These are phyloP conservation scores for Effrenium voratum DNA, from an alignment of 73 alveolate genomes.

Conservation along the genomic window DNA sequence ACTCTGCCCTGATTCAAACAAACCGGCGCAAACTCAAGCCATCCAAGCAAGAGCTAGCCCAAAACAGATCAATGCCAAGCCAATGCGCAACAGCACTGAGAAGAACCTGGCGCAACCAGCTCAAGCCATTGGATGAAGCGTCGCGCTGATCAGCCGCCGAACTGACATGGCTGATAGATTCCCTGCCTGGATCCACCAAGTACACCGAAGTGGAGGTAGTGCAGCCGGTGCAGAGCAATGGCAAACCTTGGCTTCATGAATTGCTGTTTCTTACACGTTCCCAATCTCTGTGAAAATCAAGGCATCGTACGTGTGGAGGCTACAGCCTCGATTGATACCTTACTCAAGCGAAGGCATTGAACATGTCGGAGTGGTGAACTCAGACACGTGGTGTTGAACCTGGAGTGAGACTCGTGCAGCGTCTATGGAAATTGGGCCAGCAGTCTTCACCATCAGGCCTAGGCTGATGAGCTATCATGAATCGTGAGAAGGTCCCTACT, in stretches of 20 bases:
- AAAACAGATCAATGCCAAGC: no score
- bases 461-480: no score
- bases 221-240: constrained; percentile 17
- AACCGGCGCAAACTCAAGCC: no score
- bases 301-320: neutral
- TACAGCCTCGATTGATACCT: constrained; percentile 12
- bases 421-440: constrained; percentile 19
- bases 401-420: neutral
- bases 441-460: constrained; percentile 23
- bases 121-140: no score
- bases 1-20: no score
- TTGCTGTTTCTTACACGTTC: neutral
- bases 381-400: neutral
- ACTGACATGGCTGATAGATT: no score
- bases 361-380: neutral
- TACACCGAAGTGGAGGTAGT: neutral
- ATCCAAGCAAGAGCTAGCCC: no score
- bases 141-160: no score
- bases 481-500: no score
- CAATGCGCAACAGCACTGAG: no score
- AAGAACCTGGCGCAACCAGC: no score
- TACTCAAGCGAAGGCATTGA: neutral
- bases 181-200: neutral
- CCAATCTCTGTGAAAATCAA: neutral
- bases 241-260: constrained; percentile 40